Percentiles rank a stretch among this genome's conserved stretches.
These are phyloP conservation scores for Astrephomene gubernaculifera DNA, from an alignment of 139 green algal species.

Conservation along the genomic window DNA sequence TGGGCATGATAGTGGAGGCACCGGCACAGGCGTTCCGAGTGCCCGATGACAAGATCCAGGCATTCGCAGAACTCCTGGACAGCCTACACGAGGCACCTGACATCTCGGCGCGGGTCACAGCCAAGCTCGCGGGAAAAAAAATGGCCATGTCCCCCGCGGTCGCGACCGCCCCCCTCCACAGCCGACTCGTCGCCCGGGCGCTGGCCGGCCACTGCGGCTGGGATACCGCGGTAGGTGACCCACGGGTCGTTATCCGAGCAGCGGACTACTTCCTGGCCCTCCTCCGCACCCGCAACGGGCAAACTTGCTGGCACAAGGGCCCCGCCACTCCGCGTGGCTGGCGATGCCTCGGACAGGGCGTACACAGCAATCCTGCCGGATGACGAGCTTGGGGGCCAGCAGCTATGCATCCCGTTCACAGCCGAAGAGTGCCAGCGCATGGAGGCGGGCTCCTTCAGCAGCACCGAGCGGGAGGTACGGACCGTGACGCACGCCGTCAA, in stretches of 20 bases:
- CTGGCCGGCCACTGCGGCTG: neutral
- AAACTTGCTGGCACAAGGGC: neutral
- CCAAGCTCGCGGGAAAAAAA: constrained; percentile 14
- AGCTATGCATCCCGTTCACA: neutral
- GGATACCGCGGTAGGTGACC: neutral
- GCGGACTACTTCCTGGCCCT: neutral
- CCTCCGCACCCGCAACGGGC: neutral
- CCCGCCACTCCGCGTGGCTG: neutral
- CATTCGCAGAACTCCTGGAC: neutral
- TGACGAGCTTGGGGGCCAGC: neutral
- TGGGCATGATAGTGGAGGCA: neutral
- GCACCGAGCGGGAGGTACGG: constrained; percentile 14
- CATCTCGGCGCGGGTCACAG: neutral
- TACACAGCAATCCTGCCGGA: neutral
- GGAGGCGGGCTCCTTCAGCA: neutral
- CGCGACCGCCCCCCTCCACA: neutral
- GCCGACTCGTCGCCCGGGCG: neutral
- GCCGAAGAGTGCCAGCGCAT: neutral
- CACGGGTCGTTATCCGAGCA: neutral
- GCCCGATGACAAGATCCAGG: neutral
- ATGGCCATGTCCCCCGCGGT: neutral
- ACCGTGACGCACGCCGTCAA: neutral
- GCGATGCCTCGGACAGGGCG: constrained; percentile 13
- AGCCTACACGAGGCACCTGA: neutral
- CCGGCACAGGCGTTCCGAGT: neutral